Conservation (phyloP, 2,329 filamentous ascomycete species). For the Trichoderma harzianum region DNA sequence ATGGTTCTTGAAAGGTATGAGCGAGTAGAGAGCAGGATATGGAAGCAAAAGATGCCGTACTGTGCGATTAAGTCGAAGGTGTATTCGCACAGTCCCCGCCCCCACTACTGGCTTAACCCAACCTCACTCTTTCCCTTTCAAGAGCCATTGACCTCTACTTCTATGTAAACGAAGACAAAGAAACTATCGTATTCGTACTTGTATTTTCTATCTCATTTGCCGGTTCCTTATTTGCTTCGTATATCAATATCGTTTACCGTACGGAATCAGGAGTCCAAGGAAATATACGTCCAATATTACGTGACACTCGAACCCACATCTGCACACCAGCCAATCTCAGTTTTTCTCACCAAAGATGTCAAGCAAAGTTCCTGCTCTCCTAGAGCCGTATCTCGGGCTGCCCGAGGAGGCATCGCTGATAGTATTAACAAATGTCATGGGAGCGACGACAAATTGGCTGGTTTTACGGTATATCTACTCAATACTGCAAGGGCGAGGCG, state of each 20-base stretch:
- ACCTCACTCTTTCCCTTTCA: not conserved
- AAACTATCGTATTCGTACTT: not conserved
- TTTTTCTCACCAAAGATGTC: conserved; percentile 34
- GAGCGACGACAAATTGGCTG: conserved; percentile 64
- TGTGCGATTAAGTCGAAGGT: not conserved
- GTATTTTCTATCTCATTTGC: not conserved
- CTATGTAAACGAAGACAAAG: not conserved
- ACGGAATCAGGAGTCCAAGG: not conserved
- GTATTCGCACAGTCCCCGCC: conserved; percentile 20
- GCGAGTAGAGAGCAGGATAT: not conserved
- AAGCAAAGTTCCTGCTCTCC: conserved; percentile 57
- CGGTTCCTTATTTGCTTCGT: not conserved
- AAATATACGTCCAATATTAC: not conserved
- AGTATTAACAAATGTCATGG: conserved; percentile 65
- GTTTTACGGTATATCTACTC: conserved; percentile 54
- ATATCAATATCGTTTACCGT: not conserved
- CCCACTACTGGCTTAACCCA: conserved; percentile 3
- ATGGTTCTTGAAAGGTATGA: not conserved
- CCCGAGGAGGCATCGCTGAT: conserved; percentile 58
- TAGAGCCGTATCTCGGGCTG: conserved; percentile 61
- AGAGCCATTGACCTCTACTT: not conserved
- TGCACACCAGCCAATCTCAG: not conserved
- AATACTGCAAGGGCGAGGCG: conserved; percentile 34
- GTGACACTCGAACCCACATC: not conserved
- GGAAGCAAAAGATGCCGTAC: not conserved